These are phyloP conservation scores for Candida schatavii DNA, from an alignment of 805 yeast species.

Conservation along the genomic window DNA sequence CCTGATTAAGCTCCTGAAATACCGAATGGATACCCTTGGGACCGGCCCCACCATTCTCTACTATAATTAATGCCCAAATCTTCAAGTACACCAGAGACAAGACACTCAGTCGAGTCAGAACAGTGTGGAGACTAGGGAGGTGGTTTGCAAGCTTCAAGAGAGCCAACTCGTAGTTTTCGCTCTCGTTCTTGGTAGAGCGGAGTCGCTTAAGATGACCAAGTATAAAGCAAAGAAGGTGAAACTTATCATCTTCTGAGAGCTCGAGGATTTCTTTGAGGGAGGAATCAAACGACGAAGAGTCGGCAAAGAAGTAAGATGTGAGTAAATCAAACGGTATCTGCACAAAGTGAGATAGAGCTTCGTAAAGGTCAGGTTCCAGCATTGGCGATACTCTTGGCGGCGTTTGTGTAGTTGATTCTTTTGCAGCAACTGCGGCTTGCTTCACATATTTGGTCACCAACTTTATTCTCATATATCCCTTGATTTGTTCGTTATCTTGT, in stretches of 20 bases:
- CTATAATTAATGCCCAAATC: not conserved
- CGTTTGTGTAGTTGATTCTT: too few relatives aligned
- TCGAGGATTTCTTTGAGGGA: conserved; percentile 29
- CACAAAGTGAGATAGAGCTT: not conserved
- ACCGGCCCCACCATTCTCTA: conserved; percentile 8
- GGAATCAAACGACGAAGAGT: conserved; percentile 32
- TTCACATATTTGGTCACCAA: conserved; percentile 5
- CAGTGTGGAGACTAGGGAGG: conserved; percentile 19
- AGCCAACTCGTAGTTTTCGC: conserved; percentile 13
- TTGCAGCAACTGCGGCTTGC: conserved; percentile 6
- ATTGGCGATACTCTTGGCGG: too few relatives aligned
- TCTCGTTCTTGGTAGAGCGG: conserved; percentile 14
- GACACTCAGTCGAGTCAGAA: conserved; percentile 19
- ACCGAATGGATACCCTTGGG: conserved; percentile 18
- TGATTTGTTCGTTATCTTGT: not conserved
- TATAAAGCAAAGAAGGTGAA: conserved; percentile 34
- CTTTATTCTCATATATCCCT: not conserved
- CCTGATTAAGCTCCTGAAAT: conserved; percentile 22
- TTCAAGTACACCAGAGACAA: conserved; percentile 9
- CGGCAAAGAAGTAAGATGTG: conserved; percentile 42
- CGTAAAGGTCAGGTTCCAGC: not conserved
- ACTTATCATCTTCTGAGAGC: conserved; percentile 19
- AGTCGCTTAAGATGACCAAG: conserved; percentile 32
- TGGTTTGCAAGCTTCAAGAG: conserved; percentile 22
- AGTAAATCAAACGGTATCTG: conserved; percentile 32